phyloP scores from a whole-genome alignment of 2,329 filamentous ascomycete species.

The Davidsoniella virescens region DNA sequence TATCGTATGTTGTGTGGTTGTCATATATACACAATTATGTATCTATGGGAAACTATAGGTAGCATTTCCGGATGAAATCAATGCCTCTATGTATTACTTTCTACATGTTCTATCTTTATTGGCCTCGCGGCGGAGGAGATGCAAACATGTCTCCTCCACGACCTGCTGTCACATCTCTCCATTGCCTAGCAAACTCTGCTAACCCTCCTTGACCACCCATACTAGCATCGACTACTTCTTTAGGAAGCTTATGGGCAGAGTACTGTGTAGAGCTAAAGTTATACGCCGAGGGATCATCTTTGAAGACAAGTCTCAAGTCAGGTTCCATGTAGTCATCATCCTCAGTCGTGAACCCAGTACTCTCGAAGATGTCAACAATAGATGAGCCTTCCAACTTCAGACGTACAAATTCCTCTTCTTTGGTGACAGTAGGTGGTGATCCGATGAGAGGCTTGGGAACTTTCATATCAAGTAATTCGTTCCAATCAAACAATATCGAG shows the following conservation, averaged over 20 bases:
- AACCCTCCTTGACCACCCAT: conserved; percentile 56
- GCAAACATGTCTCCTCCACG: conserved; percentile 26
- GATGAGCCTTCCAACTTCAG: conserved; percentile 15
- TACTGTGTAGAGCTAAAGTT: conserved; percentile 76
- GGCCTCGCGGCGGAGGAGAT: conserved; percentile 14
- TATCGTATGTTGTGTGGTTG: too few species aligned
- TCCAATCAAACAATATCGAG: conserved; percentile 75
- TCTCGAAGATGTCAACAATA: conserved; percentile 17
- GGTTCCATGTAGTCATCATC: conserved; percentile 35
- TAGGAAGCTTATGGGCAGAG: conserved; percentile 87
- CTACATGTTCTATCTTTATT: too few species aligned
- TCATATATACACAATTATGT: too few species aligned
- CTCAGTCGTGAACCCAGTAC: conserved; percentile 13
- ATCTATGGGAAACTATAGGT: too few species aligned
- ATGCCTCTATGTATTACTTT: too few species aligned
- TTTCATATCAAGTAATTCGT: conserved; percentile 62
- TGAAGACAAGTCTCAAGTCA: conserved; percentile 67
- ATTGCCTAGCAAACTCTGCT: conserved; percentile 62
- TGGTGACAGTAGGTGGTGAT: conserved; percentile 22
- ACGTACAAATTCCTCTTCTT: conserved; percentile 20
- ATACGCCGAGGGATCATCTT: conserved; percentile 77
- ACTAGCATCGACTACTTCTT: conserved; percentile 68
- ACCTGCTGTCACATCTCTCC: conserved; percentile 43
- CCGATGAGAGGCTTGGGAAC: conserved; percentile 43
- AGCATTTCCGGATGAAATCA: too few species aligned